Evolutionary conservation across 306 rosid species (phyloP).

Genomic region (Glycyrrhiza uralensis): DNA sequence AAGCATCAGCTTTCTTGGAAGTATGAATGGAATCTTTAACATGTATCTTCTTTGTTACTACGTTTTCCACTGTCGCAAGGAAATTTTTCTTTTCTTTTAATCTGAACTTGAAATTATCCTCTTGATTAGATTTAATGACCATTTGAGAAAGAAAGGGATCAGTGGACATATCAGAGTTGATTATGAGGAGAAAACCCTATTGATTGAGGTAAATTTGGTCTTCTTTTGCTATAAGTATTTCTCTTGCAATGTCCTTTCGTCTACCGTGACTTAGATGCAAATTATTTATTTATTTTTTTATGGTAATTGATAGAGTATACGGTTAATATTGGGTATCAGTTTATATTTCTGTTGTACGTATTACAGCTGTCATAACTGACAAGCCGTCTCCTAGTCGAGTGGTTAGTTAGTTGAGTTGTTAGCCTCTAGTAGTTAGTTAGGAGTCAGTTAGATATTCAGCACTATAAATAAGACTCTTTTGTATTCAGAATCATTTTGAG

Average conservation of each 20-base stretch:
- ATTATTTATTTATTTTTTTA: neutral
- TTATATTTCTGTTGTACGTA: too few species aligned
- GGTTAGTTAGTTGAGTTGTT: too few species aligned
- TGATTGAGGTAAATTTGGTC: slow-evolving; percentile 67
- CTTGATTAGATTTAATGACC: slow-evolving; percentile 62
- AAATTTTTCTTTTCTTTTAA: neutral
- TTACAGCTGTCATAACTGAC: too few species aligned
- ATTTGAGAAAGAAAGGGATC: slow-evolving; percentile 83
- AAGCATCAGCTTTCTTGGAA: slow-evolving; percentile 80
- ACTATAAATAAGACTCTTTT: too few species aligned
- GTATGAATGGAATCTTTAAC: slow-evolving; percentile 50
- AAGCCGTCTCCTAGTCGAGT: too few species aligned
- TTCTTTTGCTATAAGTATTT: neutral
- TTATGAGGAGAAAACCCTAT: slow-evolving; percentile 69
- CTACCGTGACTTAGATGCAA: neutral
- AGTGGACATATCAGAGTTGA: slow-evolving; percentile 67
- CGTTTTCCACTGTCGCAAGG: neutral
- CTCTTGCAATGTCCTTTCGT: neutral
- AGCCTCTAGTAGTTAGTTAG: too few species aligned
- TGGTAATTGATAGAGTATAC: too few species aligned
- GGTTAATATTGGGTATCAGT: too few species aligned
- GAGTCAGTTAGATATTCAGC: too few species aligned
- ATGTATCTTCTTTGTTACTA: neutral
- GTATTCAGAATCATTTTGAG: too few species aligned
- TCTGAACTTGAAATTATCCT: slow-evolving; percentile 7